A percentile compares a stretch with the other conserved stretches of the same genome.
phyloP scores from a whole-genome alignment of 495 filamentous ascomycete species.

The Clavariopsis aquatica region DNA sequence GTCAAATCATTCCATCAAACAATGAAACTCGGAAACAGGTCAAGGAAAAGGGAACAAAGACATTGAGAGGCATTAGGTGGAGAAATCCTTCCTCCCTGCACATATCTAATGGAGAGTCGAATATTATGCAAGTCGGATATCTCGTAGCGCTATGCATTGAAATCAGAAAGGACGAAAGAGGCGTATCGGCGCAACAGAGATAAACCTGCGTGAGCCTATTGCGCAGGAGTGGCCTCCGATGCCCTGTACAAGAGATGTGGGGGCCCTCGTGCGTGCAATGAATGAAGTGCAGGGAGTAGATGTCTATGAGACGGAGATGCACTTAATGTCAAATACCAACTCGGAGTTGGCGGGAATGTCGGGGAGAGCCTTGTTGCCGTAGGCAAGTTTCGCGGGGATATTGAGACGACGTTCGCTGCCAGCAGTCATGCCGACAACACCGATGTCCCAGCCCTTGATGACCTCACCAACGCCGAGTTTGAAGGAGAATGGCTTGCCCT shows the following conservation, averaged over 20 bases:
- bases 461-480: constrained; percentile 91
- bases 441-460: constrained; percentile 98
- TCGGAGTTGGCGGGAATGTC: constrained; percentile 89
- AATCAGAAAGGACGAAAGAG: constrained; percentile 10
- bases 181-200: constrained; percentile 15
- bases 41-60: neutral
- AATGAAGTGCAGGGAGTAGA: neutral
- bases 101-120: constrained; percentile 21
- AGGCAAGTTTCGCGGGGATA: constrained; percentile 80
- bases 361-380: constrained; percentile 75
- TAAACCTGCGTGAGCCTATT: constrained; percentile 22
- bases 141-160: constrained; percentile 38
- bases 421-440: constrained; percentile 84
- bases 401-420: constrained; percentile 90
- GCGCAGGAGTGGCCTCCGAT: constrained; percentile 38
- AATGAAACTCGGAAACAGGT: neutral
- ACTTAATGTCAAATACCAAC: constrained; percentile 90
- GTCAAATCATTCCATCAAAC: neutral
- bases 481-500: constrained; percentile 94
- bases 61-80: constrained; percentile 15
- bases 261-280: constrained; percentile 14
- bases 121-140: constrained; percentile 44
- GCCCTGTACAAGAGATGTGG: constrained; percentile 35
- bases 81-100: constrained; percentile 44
- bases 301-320: constrained; percentile 63